phyloP scores from a whole-genome alignment of 2,329 filamentous ascomycete species.

The Colletotrichum lentis region DNA sequence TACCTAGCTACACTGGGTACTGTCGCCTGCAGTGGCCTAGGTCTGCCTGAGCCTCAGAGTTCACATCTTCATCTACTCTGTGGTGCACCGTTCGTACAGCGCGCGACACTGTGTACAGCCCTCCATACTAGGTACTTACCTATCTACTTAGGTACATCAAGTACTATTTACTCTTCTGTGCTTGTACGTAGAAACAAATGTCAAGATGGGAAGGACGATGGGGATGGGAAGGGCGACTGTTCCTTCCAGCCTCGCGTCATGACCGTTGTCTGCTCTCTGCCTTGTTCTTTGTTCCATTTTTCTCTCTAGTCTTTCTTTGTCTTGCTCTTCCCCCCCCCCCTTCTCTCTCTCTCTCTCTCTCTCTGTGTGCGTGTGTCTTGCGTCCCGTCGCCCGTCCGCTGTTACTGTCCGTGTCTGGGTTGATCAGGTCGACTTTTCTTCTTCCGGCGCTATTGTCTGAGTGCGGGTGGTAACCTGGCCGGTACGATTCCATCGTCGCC shows the following conservation, averaged over 20 bases:
- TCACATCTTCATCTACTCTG: background rate
- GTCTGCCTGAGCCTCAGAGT: background rate
- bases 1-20: background rate
- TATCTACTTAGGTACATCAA: too few species aligned
- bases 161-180: too few species aligned
- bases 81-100: background rate
- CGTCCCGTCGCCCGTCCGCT: background rate
- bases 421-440: background rate
- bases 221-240: too few species aligned
- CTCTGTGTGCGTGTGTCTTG: background rate
- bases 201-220: background rate
- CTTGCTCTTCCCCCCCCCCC: too few species aligned
- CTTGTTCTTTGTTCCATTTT: background rate
- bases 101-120: background rate
- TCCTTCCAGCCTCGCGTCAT: constrained; percentile 2
- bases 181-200: too few species aligned
- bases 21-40: too few species aligned
- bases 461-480: background rate
- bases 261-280: background rate
- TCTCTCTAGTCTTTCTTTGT: background rate
- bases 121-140: too few species aligned
- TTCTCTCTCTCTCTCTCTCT: too few species aligned
- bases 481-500: background rate
- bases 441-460: background rate
- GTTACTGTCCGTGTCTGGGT: background rate